Base-by-base conservation (phyloP, 2,329 filamentous ascomycete species). In the Massarina eburnea region DNA sequence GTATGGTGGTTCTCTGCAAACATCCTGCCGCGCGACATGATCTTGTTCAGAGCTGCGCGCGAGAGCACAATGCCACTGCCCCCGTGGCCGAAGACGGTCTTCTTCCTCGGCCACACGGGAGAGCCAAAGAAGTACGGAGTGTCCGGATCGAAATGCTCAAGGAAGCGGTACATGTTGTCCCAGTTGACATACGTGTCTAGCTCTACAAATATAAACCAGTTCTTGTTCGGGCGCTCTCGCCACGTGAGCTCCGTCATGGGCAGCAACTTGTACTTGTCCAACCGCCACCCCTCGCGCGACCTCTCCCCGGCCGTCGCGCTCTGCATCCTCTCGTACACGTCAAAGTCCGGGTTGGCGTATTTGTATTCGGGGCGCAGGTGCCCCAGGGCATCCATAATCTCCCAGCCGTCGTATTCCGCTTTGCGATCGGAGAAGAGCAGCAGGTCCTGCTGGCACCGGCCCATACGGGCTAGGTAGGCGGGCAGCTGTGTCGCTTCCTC, bases 241-340 rank as follows among this genome's bases (percentile, higher is more conserved):
- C 73, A 68, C 1, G 77, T 73, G 58, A 78, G 76, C 53, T 79
- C 75, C 30, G 78, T 75, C 69, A 81, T 76, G 9, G 78, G 79
- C 33, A 81, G 67, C 58, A 80, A 80, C 62, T 81, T 82, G 77
- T 79, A 82, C 55, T 80, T 80, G 59, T 82, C 79, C 30, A 81
- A 64, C 46, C 71, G 73, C 78, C 78, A 80, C 29, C 76, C 78
- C 0, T 78, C 74, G 37, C 46, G 72, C 73, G 75, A 75, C 55
- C 78, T 77, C 43, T 59, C 69, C 53, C 49, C 57, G 49, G 45
- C 68, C 45, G 44, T 59, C 26, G 56, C 46, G 10, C 70, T 70
- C 49, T 77, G 78, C 30, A 75, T 65, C 33, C 61, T 57, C 24
- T 72, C 67, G 64, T 81, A 80, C 40, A 80, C 68, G 45, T 75